Evolutionary conservation across 1,139 yeast species (phyloP), one percentile per base, ranked within the genome.

Genomic region (Kluyveromyces sp.): DNA sequence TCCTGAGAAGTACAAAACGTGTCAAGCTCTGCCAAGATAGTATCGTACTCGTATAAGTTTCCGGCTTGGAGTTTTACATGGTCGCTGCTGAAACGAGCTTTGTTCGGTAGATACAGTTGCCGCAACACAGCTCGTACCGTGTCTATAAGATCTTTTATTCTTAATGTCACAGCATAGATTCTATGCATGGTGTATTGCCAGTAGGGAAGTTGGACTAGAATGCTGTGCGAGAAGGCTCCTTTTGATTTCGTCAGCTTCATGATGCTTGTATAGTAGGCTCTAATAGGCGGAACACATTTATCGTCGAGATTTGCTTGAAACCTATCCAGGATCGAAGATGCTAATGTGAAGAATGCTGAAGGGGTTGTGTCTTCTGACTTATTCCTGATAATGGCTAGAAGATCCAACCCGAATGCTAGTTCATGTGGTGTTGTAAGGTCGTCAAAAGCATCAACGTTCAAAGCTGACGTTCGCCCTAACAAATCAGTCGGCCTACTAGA

Each of bases 111-210:
- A 43, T 54, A 60, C 12, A 58, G 39, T 36, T 57, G 61, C 36
- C 59, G 51, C 8, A 51, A 36, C 15, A 58, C 18, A 33, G 56
- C 49, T 12, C 49, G 45, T 3, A 52, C 42, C 20, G 57, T 50
- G 31, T 53, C 49, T 3, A 51, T 28, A 9, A 57, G 19, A 29
- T 49, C 46, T 29, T 54, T 43, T 8, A 50, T 43, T 37, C 59
- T 50, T 12, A 57, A 44, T 6, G 56, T 43, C 33, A 57, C 44
- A 3, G 77, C 66, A 48, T 75, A 68, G 4, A 76, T 62, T 48
- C 73, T 66, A 52, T 78, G 83, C 44, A 76, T 57, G 0, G 77
- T 64, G 50, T 64, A 69, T 16, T 64, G 60, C 58, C 68, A 64
- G 41, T 63, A 56, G 49, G 75, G 59, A 41, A 65, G 59, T 7